A percentile compares a stretch with the other conserved stretches of the same genome.
These are phyloP conservation scores for Corylus heterophylla DNA, from an alignment of 306 rosid genomes.

Conservation along the genomic window DNA sequence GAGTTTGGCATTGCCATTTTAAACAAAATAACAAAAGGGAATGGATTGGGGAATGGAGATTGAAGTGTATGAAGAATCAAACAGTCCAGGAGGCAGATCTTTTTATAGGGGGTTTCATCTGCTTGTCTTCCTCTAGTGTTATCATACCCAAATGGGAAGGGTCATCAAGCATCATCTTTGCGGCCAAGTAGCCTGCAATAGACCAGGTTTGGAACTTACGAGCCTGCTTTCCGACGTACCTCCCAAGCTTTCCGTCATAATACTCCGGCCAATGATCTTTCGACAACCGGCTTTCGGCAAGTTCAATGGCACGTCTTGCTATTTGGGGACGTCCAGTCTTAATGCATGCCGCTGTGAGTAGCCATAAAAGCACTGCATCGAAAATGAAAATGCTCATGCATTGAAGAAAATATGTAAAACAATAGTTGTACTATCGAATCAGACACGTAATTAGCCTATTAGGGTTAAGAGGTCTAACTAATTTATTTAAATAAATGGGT, in stretches of 20 bases:
- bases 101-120: slow-evolving; percentile 23
- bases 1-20: too few relatives aligned
- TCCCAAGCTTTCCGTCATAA: slow-evolving; percentile 40
- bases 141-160: slow-evolving; percentile 46
- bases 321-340: slow-evolving; percentile 38
- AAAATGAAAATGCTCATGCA: not conserved
- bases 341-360: slow-evolving; percentile 38
- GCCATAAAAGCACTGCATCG: slow-evolving; percentile 37
- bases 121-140: slow-evolving; percentile 34
- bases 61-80: not conserved
- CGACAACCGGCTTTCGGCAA: slow-evolving; percentile 34
- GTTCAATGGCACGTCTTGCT: slow-evolving; percentile 36
- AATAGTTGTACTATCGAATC: too few relatives aligned
- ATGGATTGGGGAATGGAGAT: not conserved
- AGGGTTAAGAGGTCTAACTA: too few relatives aligned
- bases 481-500: too few relatives aligned
- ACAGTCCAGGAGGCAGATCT: slow-evolving; percentile 40
- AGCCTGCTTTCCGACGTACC: slow-evolving; percentile 35
- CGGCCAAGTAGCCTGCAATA: slow-evolving; percentile 40
- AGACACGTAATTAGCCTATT: too few relatives aligned
- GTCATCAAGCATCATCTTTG: slow-evolving; percentile 46
- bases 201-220: slow-evolving; percentile 42
- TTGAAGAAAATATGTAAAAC: too few relatives aligned
- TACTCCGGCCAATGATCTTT: slow-evolving; percentile 46
- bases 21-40: too few relatives aligned